phyloP scores from a whole-genome alignment of 495 filamentous ascomycete species.

The Parmelia sp. region DNA sequence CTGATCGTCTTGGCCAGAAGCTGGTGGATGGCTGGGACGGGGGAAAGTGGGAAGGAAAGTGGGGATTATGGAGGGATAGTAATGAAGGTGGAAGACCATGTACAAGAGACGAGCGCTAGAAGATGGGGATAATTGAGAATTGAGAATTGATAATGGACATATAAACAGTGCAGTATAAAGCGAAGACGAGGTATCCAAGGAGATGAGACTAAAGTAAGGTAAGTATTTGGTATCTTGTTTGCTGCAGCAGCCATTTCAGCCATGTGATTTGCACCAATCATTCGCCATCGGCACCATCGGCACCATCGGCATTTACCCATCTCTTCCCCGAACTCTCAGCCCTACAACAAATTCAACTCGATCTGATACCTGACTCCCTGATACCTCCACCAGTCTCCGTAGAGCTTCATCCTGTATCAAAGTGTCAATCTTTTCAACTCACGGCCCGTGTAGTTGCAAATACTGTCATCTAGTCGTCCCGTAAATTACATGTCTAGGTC shows the following conservation, averaged over 20 bases:
- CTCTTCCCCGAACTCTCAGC: conserved; percentile 4
- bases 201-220: neutral
- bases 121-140: neutral
- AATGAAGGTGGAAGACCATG: neutral
- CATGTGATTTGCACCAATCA: conserved; percentile 12
- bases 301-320: neutral
- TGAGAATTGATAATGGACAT: too few relatives aligned
- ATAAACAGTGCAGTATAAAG: too few relatives aligned
- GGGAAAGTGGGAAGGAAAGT: neutral
- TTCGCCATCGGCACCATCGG: neutral
- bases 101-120: neutral
- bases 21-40: neutral
- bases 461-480: too few relatives aligned
- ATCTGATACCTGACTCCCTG: too few relatives aligned
- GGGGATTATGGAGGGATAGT: neutral
- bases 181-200: neutral
- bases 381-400: too few relatives aligned
- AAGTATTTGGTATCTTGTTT: neutral
- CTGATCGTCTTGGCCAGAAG: neutral
- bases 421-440: neutral
- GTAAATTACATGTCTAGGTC: neutral
- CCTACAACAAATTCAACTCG: conserved; percentile 6
- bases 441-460: neutral
- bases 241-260: conserved; percentile 15
- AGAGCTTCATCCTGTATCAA: too few relatives aligned